Percentiles rank a stretch among this genome's conserved stretches.
phyloP scores from a whole-genome alignment of 345 rosid genomes.

The Passiflora organensis region DNA sequence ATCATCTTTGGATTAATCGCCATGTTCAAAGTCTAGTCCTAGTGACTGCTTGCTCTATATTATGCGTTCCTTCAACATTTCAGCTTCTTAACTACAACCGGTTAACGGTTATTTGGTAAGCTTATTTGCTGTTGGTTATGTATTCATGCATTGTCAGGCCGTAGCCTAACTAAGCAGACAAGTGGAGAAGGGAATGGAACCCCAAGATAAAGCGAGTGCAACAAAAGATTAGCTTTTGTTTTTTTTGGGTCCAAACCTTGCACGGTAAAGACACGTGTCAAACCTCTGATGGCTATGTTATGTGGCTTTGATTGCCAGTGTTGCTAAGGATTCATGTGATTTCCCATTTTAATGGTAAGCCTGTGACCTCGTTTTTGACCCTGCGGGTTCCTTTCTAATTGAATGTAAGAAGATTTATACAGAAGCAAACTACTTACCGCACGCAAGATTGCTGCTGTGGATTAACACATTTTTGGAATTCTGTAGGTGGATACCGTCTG shows the following conservation, averaged over 20 bases:
- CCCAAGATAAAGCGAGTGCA: constrained; percentile 14
- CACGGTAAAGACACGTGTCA: constrained; percentile 15
- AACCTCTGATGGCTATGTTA: constrained; percentile 7
- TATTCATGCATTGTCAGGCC: constrained; percentile 8
- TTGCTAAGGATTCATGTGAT: neutral
- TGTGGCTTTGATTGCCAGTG: constrained; percentile 5
- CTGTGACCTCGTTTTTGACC: constrained; percentile 9
- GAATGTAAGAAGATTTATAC: constrained; percentile 1
- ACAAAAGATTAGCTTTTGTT: constrained; percentile 19
- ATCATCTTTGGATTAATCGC: no score
- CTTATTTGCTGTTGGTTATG: constrained; percentile 1
- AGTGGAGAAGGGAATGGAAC: constrained; percentile 14
- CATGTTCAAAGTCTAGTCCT: no score
- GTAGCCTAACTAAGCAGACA: constrained; percentile 14
- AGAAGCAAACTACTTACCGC: constrained; percentile 46
- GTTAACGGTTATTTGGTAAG: no score
- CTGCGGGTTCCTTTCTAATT: constrained; percentile 10
- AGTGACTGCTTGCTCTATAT: constrained; percentile 3
- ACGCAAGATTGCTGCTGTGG: constrained; percentile 58
- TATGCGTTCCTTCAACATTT: neutral
- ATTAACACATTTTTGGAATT: constrained; percentile 80
- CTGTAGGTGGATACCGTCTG: constrained; percentile 93
- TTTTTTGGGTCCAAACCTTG: constrained; percentile 21
- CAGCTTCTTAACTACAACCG: no score
- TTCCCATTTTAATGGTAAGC: neutral